These are phyloP conservation scores for Yamadazyma pseudoaaseri DNA, from an alignment of 1,139 yeast genomes.

Conservation along the genomic window DNA sequence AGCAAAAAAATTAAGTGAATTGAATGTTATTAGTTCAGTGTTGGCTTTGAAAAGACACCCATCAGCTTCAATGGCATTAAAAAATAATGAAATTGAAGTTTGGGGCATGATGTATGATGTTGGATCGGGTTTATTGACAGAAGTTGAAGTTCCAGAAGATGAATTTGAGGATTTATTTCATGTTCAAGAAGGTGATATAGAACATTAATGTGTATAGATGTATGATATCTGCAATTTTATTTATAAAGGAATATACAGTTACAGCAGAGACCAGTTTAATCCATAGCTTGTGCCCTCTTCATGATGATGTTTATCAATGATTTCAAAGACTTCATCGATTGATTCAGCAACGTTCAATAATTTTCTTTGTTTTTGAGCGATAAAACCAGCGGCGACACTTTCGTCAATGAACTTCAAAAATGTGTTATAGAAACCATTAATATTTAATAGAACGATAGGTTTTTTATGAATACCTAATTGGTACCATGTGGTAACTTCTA, in stretches of 20 bases:
- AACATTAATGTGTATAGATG: slow-evolving; percentile 9
- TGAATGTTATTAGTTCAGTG: slow-evolving; percentile 68
- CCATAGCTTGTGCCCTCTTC: slow-evolving; percentile 71
- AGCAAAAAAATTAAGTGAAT: slow-evolving; percentile 70
- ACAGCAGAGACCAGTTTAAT: slow-evolving; percentile 61
- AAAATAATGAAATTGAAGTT: slow-evolving; percentile 73
- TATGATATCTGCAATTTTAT: neutral
- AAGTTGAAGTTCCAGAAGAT: slow-evolving; percentile 53
- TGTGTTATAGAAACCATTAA: slow-evolving; percentile 77
- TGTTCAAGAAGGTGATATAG: slow-evolving; percentile 40
- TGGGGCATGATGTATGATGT: slow-evolving; percentile 91
- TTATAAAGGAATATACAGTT: slow-evolving; percentile 5
- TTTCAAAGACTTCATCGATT: slow-evolving; percentile 60
- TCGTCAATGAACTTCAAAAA: slow-evolving; percentile 59
- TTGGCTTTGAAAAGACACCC: slow-evolving; percentile 65
- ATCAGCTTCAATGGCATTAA: slow-evolving; percentile 70
- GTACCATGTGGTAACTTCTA: slow-evolving; percentile 87
- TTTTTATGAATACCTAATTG: slow-evolving; percentile 83
- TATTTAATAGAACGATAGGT: slow-evolving; percentile 76
- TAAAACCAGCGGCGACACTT: slow-evolving; percentile 63
- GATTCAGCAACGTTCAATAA: slow-evolving; percentile 70
- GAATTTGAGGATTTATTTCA: slow-evolving; percentile 52
- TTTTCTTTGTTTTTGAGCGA: slow-evolving; percentile 62
- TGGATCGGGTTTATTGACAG: slow-evolving; percentile 64
- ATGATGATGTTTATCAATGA: slow-evolving; percentile 58